Base-by-base conservation (phyloP, 2,329 filamentous ascomycete species). In the Aspergillus fumigatiaffinis region DNA sequence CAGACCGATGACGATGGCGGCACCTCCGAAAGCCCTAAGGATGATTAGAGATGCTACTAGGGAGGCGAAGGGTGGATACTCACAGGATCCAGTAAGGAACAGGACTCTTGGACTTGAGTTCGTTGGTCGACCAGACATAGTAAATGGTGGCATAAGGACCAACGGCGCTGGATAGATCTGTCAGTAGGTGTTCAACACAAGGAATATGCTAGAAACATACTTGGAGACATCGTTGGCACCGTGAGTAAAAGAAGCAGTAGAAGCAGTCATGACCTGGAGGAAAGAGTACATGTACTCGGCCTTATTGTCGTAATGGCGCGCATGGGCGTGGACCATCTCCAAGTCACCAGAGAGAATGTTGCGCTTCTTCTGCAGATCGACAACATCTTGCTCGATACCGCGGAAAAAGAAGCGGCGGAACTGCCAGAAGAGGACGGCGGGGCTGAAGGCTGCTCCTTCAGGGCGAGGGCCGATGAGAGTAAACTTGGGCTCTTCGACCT, bases 221-320 rank as follows among this genome's bases (percentile, higher is more conserved):
- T 63, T 63, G 51, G 61, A 58, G 17, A 63, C 50, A 54, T 63
- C 61, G 29, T 63, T 63, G 28, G 61, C 61, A n/a, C 61, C 61
- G 38, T 63, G 61, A 1, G 61, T 61, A 8, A 63, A 63, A 1
- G 59, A 58, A 1, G 61, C 59, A 17, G 61, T 63, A 5, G 53
- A 52, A 9, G 61, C 61, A 23, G 61, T 63, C 50, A 63, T 35
- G 1, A 63, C 51, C 52, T 63, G 61, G 3, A 63, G 56, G 52
- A 63, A 63, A 0, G 61, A 62, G 41, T 59, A 63, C 61, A 63
- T 60, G 35, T 60, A 62, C 51, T 63, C 61, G 25, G 61, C 56
- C 9, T 50, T 52, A 44, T 63, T 63, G 26, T 63, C 59, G 8
- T 57, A 63, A n/a, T 62, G 61, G 0, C 23, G 26, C 1, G 61